Evolutionary conservation across 805 yeast genomes (phyloP).

Genomic region (Saturnispora galanensis): DNA sequence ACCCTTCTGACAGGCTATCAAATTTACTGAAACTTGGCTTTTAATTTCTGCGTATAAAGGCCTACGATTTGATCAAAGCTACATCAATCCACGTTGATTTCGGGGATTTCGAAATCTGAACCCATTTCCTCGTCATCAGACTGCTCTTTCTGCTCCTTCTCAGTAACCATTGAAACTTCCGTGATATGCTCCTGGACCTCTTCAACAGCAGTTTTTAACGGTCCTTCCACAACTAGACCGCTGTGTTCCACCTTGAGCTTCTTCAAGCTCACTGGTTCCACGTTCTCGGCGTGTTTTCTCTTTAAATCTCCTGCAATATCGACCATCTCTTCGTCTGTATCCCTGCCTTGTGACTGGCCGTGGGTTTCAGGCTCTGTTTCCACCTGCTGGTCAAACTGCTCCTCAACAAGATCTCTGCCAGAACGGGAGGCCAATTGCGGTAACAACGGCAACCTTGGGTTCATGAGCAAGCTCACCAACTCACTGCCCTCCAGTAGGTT

Average conservation of each 20-base stretch:
- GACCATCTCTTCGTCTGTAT: slow-evolving; percentile 5
- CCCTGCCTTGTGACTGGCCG: slow-evolving; percentile 9
- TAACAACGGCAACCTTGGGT: slow-evolving; percentile 65
- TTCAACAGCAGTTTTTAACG: slow-evolving; percentile 6
- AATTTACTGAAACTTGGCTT: background rate
- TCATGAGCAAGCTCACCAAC: slow-evolving; percentile 48
- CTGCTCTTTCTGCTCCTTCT: slow-evolving; percentile 19
- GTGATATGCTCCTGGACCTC: slow-evolving; percentile 5
- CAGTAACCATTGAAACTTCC: background rate
- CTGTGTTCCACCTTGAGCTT: slow-evolving; percentile 7
- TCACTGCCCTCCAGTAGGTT: slow-evolving; percentile 34
- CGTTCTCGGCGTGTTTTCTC: slow-evolving; percentile 10
- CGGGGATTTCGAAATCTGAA: slow-evolving; percentile 31
- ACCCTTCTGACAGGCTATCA: background rate
- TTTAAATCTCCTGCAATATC: slow-evolving; percentile 8
- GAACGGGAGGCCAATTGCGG: slow-evolving; percentile 11
- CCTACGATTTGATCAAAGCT: background rate
- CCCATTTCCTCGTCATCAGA: slow-evolving; percentile 18
- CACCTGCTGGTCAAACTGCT: background rate
- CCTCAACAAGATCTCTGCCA: slow-evolving; percentile 6
- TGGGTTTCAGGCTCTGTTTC: slow-evolving; percentile 13
- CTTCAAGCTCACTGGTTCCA: slow-evolving; percentile 5
- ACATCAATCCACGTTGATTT: slow-evolving; percentile 23
- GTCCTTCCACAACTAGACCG: slow-evolving; percentile 14
- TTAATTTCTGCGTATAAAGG: too few relatives aligned